Base-by-base conservation (phyloP, 169 alveolate genomes). In the Fabrea salina region DNA sequence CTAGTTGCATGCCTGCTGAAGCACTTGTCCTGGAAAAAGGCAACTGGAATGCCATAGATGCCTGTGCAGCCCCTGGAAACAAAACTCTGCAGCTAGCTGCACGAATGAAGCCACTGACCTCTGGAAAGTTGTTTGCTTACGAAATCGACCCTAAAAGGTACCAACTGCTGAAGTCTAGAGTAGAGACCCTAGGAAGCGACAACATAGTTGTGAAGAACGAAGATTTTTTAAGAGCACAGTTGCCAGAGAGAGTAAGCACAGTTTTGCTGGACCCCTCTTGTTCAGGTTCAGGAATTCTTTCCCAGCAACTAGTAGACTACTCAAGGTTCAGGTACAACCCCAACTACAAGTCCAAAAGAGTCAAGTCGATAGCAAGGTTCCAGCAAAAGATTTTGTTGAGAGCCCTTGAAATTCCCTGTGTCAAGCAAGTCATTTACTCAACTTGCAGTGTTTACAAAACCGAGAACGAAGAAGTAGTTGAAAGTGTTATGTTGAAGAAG, bases 231-330 rank as follows among this genome's bases (percentile, higher is more conserved):
- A 59, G 74, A 6, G 41, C 27, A 11, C 33, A 44, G 16, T 39
- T 13, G 33, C 35, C 35, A 16, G 53, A 59, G 19, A 80, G 74
- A 27, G 68, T 84, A 22, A 40, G 27, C 13, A 58, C 74, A 6
- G 68, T 67, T n/a, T 5, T 84, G 5, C 80, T 84, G 19, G 89
- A 84, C 61, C 89, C 89, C n/a, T 79, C 87, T n/a, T 84, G 89
- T 66, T 67, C 83, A 11, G 89, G 89, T 7, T 54, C 81, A 22
- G 89, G 89, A 11, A 57, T 84, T 64, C 47, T 53, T 19, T 56
- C 53, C 13, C 89, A 84, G 3, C 57, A 68, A 68, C 19, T 68
- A 4, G 67, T 33, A 11, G 78, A 47, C 19, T 13, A 68, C 25
- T 57, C 43, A 19, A 68, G 44, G 39, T 11, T 61, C 7, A 22